A percentile compares a stretch with the other conserved stretches of the same genome.
Conservation (phyloP, 805 yeast genomes). For the Yamadazyma scolyti region DNA sequence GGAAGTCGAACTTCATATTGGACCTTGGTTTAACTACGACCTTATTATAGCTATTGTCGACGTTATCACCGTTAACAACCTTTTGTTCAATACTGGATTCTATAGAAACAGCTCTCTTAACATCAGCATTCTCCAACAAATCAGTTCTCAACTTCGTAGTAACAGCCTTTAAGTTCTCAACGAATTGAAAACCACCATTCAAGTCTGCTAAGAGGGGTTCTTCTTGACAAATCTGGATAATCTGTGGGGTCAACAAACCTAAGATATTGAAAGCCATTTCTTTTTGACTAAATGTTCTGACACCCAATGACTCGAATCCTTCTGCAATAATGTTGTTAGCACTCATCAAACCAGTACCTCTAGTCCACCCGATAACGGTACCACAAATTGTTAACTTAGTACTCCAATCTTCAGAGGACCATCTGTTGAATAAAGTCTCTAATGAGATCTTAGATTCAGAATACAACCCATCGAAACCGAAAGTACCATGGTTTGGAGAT, state of each 20-base stretch:
- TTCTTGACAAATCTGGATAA: slow-evolving; percentile 83
- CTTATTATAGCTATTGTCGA: slow-evolving; percentile 80
- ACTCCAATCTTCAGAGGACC: slow-evolving; percentile 98
- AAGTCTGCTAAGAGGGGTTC: slow-evolving; percentile 96
- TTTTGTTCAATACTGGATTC: slow-evolving; percentile 88
- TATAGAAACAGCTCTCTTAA: slow-evolving; percentile 91
- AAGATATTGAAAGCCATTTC: slow-evolving; percentile 99
- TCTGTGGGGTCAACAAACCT: slow-evolving; percentile 86
- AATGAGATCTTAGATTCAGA: slow-evolving; percentile 94
- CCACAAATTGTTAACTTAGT: slow-evolving; percentile 94
- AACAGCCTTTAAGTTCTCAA: slow-evolving; percentile 86
- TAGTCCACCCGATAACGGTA: slow-evolving; percentile 99
- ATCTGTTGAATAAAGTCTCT: slow-evolving; percentile 96
- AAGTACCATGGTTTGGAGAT: slow-evolving; percentile 98
- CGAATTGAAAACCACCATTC: slow-evolving; percentile 96
- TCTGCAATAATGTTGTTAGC: slow-evolving; percentile 97
- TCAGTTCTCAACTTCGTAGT: slow-evolving; percentile 77
- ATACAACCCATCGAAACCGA: slow-evolving; percentile 97
- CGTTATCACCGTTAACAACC: slow-evolving; percentile 81
- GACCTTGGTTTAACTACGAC: slow-evolving; percentile 88
- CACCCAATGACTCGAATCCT: slow-evolving; percentile 93
- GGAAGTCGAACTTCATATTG: slow-evolving; percentile 92
- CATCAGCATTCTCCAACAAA: slow-evolving; percentile 76
- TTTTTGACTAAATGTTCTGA: slow-evolving; percentile 96
- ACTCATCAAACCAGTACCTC: slow-evolving; percentile 99